Conservation (phyloP, 164 flowering plant genomes). For the Litsea cubeba region DNA sequence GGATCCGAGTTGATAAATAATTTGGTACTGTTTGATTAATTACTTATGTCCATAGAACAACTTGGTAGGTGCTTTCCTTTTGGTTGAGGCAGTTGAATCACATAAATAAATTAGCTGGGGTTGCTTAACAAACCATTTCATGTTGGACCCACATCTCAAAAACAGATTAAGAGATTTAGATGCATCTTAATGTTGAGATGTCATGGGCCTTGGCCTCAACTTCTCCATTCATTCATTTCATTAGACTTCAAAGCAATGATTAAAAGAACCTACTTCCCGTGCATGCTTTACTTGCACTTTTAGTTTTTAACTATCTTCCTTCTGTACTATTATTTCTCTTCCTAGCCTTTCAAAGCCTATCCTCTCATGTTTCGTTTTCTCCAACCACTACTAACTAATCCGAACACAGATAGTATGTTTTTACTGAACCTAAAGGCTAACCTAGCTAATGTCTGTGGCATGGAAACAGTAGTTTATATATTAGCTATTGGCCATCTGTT, state of each 20-base stretch:
- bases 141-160: background rate
- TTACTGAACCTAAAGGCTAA: background rate
- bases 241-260: background rate
- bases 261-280: background rate
- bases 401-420: background rate
- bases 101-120: background rate
- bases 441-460: background rate
- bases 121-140: background rate
- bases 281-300: background rate
- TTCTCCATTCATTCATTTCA: too few relatives aligned
- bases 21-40: too few relatives aligned
- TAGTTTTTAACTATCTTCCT: too few relatives aligned
- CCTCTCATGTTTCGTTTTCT: background rate
- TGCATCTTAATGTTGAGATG: background rate
- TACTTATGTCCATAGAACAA: too few relatives aligned
- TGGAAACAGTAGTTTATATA: too few relatives aligned
- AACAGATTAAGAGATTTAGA: too few relatives aligned
- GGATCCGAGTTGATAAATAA: too few relatives aligned
- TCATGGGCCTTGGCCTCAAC: background rate
- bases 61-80: background rate
- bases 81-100: background rate
- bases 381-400: background rate
- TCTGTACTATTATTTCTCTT: too few relatives aligned
- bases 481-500: too few relatives aligned
- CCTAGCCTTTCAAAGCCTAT: background rate